Percentiles rank a stretch among this genome's conserved stretches.
phyloP scores from a whole-genome alignment of 805 yeast genomes.

The Zygosaccharomyces rouxii region DNA sequence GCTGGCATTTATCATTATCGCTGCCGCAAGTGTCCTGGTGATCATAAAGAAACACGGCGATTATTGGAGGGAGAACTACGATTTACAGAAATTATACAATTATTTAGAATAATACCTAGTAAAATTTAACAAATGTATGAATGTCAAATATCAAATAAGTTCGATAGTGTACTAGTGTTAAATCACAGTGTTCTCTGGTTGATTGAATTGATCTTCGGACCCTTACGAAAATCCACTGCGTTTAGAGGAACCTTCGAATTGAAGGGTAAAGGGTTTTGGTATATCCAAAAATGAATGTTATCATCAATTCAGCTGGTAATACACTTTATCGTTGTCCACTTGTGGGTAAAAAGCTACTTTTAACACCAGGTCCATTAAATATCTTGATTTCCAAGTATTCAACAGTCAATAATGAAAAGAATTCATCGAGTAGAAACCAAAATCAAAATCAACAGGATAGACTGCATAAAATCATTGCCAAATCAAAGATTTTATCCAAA shows the following conservation, averaged over 20 bases:
- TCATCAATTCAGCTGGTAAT: background rate
- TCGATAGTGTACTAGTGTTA: conserved; percentile 38
- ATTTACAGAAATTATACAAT: conserved; percentile 39
- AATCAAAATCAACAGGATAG: conserved; percentile 11
- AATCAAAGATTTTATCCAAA: conserved; percentile 26
- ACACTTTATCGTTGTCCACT: background rate
- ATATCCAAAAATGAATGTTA: background rate
- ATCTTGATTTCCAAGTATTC: conserved; percentile 4
- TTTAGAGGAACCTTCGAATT: background rate
- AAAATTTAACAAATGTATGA: background rate
- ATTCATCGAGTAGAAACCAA: background rate
- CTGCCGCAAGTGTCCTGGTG: conserved; percentile 39
- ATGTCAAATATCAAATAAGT: conserved; percentile 48
- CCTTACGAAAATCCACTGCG: background rate
- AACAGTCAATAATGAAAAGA: conserved; percentile 4
- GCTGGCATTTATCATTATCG: conserved; percentile 49
- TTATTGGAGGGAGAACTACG: conserved; percentile 59
- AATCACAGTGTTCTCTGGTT: background rate
- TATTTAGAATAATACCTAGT: background rate
- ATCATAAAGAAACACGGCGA: conserved; percentile 46
- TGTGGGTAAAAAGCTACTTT: background rate
- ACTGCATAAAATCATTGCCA: conserved; percentile 24
- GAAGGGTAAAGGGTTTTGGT: background rate
- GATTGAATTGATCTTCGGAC: background rate
- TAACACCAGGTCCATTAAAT: background rate